A percentile compares a stretch with the other conserved stretches of the same genome.
phyloP scores from a whole-genome alignment of 805 yeast genomes.

The Suhomyces faveliae region DNA sequence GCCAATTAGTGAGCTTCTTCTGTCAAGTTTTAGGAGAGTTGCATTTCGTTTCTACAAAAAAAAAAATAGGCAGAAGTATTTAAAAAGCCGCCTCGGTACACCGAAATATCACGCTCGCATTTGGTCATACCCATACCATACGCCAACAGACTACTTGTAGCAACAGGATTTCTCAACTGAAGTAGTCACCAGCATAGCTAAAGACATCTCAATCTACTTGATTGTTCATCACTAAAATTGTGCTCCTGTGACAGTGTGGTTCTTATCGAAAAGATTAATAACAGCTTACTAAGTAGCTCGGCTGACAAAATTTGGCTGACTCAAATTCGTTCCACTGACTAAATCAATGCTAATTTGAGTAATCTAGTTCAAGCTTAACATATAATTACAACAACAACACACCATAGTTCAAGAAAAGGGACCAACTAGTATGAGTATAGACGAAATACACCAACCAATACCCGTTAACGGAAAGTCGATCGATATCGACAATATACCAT shows the following conservation, averaged over 20 bases:
- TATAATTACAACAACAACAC: not conserved
- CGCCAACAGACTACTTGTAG: not conserved
- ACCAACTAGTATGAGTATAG: not conserved
- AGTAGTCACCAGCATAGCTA: not conserved
- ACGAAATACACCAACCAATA: conserved; percentile 2
- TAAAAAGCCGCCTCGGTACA: not conserved
- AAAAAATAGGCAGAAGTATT: not conserved
- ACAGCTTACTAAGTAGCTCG: conserved; percentile 1
- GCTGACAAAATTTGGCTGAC: conserved; percentile 1
- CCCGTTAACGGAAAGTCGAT: not conserved
- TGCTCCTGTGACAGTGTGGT: not conserved
- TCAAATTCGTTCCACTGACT: conserved; percentile 1
- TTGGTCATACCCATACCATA: not conserved
- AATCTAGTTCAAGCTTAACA: not conserved
- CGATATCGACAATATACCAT: conserved; percentile 12
- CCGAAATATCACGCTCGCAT: not conserved
- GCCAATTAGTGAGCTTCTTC: not conserved
- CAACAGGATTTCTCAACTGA: not conserved
- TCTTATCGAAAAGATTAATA: not conserved
- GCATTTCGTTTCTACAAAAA: too few relatives aligned
- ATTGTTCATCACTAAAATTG: not conserved
- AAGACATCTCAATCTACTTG: not conserved
- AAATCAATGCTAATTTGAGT: not conserved
- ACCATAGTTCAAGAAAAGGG: not conserved
- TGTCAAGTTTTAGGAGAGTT: not conserved